A percentile compares a stretch with the other conserved stretches of the same genome.
phyloP scores from a whole-genome alignment of 2,329 filamentous ascomycete genomes.

The Xylaria sp. region DNA sequence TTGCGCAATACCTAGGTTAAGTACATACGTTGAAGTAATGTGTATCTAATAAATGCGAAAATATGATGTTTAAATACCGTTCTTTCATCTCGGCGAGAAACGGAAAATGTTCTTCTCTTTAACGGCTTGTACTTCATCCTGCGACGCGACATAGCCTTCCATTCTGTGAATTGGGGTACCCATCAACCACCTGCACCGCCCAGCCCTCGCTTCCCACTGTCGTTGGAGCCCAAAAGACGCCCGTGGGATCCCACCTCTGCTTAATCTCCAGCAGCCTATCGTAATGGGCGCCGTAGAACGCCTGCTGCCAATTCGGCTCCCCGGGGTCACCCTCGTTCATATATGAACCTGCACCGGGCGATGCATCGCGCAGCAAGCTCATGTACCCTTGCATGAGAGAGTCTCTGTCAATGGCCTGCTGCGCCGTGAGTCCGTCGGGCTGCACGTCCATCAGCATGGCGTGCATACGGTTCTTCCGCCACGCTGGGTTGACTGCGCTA shows the following conservation, averaged over 20 bases:
- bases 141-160: conserved; percentile 32
- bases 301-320: conserved; percentile 52
- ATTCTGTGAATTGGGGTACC: conserved; percentile 35
- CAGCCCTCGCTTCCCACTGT: conserved; percentile 60
- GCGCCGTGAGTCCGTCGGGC: conserved; percentile 29
- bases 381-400: conserved; percentile 35
- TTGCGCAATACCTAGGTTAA: too few relatives aligned
- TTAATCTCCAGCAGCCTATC: conserved; percentile 51
- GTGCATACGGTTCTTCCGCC: conserved; percentile 46
- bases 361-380: conserved; percentile 41
- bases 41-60: too few relatives aligned
- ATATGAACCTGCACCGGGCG: conserved; percentile 52
- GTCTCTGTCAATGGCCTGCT: conserved; percentile 35
- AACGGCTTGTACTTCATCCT: background rate
- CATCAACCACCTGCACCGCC: conserved; percentile 41
- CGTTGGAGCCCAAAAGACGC: conserved; percentile 54
- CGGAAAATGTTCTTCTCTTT: background rate
- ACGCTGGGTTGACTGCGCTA: conserved; percentile 50
- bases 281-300: conserved; percentile 56
- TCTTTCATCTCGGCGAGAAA: background rate
- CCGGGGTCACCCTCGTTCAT: conserved; percentile 60
- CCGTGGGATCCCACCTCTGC: conserved; percentile 52
- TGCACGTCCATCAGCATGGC: conserved; percentile 42
- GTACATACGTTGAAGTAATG: too few relatives aligned
- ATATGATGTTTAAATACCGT: background rate